Evolutionary conservation across 371 early-diverging fungal genomes (phyloP), one percentile per base, ranked within the genome.

Genomic region (Nosema muscidifuracis): DNA sequence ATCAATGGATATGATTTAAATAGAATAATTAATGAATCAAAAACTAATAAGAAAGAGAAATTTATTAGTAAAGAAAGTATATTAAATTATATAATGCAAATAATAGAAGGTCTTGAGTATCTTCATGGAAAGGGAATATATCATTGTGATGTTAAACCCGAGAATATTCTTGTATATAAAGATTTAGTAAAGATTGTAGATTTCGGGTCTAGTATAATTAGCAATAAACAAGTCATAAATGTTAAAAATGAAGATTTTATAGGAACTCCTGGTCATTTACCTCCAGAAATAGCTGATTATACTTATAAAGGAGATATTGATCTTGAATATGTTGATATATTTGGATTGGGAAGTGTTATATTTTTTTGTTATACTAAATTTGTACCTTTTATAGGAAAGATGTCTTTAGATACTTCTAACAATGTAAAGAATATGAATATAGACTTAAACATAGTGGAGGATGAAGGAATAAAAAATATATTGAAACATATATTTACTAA

Each of bases 131-230:
- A 26, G 6, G 33, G 57, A 13, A 61, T 74, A 20, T 66, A 60
- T 60, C 74, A 74, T 51, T 67, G 74, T 47, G 74, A 74, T 44
- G 18, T 74, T n/a, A 67, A 67, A 38, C 74, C 74, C 3, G 72
- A 71, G 22, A 71, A 71, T 36, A 64, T 71, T 20, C 16, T 71
- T 6, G 20, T 71, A 16, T 15, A 12, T n/a, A 40, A 36, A 28
- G 24, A 42, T 38, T 1, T 9, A 40, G 34, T 64, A 1, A 71
- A 71, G 31, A 40, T 71, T 15, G 40, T 63, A 22, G 72, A 71
- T 43, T 71, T 71, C 28, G 72, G 72, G 7, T 71, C 66, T 34
- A 20, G 66, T 22, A 43, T 67, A 13, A 31, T 36, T 40, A n/a
- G 10, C 16, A n/a, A 31, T 28, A 22, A 69, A 6, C 31, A 50